Conservation (phyloP, 2,329 filamentous ascomycete species). For the Ophiognomonia clavigignenti-juglandacearum region DNA sequence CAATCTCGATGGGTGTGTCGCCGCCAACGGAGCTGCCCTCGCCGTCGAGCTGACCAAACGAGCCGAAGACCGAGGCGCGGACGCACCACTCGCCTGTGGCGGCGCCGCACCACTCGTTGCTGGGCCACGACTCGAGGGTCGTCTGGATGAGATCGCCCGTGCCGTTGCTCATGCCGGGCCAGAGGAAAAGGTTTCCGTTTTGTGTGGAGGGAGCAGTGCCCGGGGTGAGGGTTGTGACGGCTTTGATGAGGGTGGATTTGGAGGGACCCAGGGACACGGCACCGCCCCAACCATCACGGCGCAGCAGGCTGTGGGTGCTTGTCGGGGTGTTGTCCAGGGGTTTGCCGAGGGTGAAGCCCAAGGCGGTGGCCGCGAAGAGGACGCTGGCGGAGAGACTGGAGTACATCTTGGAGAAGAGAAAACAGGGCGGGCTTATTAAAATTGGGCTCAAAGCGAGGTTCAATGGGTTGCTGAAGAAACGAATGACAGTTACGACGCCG, state of each 20-base stretch:
- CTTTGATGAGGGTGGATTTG: constrained; percentile 26
- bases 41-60: constrained; percentile 33
- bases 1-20: constrained; percentile 14
- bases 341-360: background rate
- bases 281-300: constrained; percentile 8
- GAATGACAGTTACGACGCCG: too few relatives aligned
- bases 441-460: too few relatives aligned
- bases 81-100: constrained; percentile 32
- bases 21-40: constrained; percentile 3
- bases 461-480: too few relatives aligned
- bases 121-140: constrained; percentile 34
- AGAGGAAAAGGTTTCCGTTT: constrained; percentile 34
- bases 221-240: constrained; percentile 35
- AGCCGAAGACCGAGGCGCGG: constrained; percentile 34
- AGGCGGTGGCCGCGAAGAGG: background rate
- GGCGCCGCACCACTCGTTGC: constrained; percentile 37
- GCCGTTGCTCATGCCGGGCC: constrained; percentile 40
- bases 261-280: constrained; percentile 12
- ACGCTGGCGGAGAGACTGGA: background rate
- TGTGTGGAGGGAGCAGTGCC: constrained; percentile 32
- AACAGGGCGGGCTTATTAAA: too few relatives aligned
- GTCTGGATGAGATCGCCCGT: constrained; percentile 38
- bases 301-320: background rate
- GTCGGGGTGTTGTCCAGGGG: background rate
- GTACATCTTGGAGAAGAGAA: constrained; percentile 1